Evolutionary conservation across 495 filamentous ascomycete species (phyloP).

Genomic region (Cladorrhinum samala): DNA sequence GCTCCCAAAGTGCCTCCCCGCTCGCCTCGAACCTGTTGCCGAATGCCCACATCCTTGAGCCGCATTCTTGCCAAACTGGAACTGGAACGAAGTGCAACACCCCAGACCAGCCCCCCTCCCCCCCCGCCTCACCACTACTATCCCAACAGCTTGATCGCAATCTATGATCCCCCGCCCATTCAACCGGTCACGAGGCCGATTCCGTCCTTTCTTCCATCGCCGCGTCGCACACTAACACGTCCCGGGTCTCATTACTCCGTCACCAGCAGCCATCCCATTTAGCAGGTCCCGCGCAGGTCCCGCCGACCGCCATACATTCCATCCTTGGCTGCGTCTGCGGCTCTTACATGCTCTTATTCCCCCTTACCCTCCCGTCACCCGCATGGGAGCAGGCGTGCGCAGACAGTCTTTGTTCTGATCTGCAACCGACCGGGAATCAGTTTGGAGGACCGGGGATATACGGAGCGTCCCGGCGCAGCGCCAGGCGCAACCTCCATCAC

Average conservation of each 20-base stretch:
- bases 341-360: slow-evolving; percentile 24
- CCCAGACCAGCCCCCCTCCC: slow-evolving; percentile 12
- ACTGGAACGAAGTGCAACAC: too few relatives aligned
- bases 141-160: slow-evolving; percentile 17
- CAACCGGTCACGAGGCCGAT: slow-evolving; percentile 27
- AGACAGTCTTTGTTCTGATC: slow-evolving; percentile 3
- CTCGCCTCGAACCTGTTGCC: slow-evolving; percentile 13
- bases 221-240: slow-evolving; percentile 4
- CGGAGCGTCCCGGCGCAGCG: neutral
- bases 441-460: slow-evolving; percentile 6
- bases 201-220: slow-evolving; percentile 24
- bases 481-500: neutral
- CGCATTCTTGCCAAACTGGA: slow-evolving; percentile 18
- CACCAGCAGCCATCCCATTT: slow-evolving; percentile 1
- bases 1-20: slow-evolving; percentile 8
- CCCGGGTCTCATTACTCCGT: slow-evolving; percentile 2
- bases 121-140: slow-evolving; percentile 11
- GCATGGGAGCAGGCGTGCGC: slow-evolving; percentile 18
- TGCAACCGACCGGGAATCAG: slow-evolving; percentile 8
- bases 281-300: slow-evolving; percentile 15
- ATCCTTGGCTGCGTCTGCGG: slow-evolving; percentile 24
- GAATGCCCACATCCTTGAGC: slow-evolving; percentile 24
- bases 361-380: slow-evolving; percentile 15
- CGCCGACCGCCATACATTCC: too few relatives aligned
- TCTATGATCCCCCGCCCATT: slow-evolving; percentile 27